phyloP scores from a whole-genome alignment of 805 yeast species.

The Schwanniomyces pseudopolymorphus region DNA sequence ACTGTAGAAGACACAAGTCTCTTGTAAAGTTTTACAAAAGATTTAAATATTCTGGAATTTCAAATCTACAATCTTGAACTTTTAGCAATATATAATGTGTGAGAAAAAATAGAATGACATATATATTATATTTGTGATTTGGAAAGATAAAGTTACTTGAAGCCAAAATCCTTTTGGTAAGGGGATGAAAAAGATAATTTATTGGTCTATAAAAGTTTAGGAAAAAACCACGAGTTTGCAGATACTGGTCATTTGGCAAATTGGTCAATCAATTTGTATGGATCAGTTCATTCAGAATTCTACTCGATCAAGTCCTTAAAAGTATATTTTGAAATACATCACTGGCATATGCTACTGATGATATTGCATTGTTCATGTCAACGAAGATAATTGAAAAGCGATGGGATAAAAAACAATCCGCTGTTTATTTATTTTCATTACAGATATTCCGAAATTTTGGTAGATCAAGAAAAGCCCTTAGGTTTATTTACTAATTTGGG shows the following conservation, averaged over 20 bases:
- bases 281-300: conserved; percentile 3
- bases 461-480: conserved; percentile 3
- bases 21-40: too few relatives aligned
- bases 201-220: conserved; percentile 1
- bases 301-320: conserved; percentile 6
- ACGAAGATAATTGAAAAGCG: conserved; percentile 1
- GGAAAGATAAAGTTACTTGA: conserved; percentile 3
- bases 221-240: conserved; percentile 3
- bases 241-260: background rate
- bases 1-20: too few relatives aligned
- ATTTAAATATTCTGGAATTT: too few relatives aligned
- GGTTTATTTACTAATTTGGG: conserved; percentile 4
- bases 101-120: background rate
- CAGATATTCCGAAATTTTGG: conserved; percentile 4
- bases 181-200: conserved; percentile 2
- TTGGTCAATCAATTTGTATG: background rate
- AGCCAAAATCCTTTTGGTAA: conserved; percentile 7
- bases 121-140: conserved; percentile 3
- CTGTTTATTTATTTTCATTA: conserved; percentile 3
- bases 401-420: conserved; percentile 6
- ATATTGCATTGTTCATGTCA: conserved; percentile 2
- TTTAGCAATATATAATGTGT: background rate
- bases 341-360: conserved; percentile 6
- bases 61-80: too few relatives aligned
- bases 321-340: conserved; percentile 3